Evolutionary conservation across 2,329 filamentous ascomycete species (phyloP), one percentile per base, ranked within the genome.

Genomic region (Scleromitrula shiraiana): DNA sequence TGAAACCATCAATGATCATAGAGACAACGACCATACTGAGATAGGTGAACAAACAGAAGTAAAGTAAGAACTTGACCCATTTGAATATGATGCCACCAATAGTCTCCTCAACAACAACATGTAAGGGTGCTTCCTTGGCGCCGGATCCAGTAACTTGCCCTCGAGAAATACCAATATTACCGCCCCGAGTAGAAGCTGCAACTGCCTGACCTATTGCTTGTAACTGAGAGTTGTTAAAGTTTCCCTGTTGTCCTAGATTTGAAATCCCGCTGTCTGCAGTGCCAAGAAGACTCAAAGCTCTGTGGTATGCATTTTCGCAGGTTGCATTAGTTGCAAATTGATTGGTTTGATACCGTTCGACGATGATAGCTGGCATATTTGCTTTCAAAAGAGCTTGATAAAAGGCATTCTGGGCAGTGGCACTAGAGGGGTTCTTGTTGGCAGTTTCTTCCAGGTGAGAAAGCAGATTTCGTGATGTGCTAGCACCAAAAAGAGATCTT

Each of bases 51-150:
- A 96, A 75, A 49, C 76, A 78, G 57, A 95, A 95, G 63, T 80
- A 83, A 37, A 88, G 68, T 43, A 94, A 59, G 64, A 95, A 95
- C 65, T 88, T 94, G 67, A 91, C 72, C 90, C 89, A 96, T 64
- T 88, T 87, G 69, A 96, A 95, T 52, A 96, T 75, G 26, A 78
- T 76, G 54, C 78, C 82, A 47, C 86, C 82, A 44, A 86, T 75
- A 14, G 88, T 88, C 66, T 98, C 93, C 60, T 97, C 90, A 5
- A 98, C 88, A 10, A 97, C 86, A 35, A 98, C 93, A 63, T 97
- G 90, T 23, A 98, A 78, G n/a, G 91, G 91, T 39, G 85, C 81
- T 30, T 83, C 82, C 68, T 90, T 94, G 23, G 75, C 77, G 27
- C 89, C 89, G 41, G 78, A 80, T 32, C 82, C 66, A 51, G 69